phyloP scores from a whole-genome alignment of 441 rosid species.

The Pelargonium hybrid region DNA sequence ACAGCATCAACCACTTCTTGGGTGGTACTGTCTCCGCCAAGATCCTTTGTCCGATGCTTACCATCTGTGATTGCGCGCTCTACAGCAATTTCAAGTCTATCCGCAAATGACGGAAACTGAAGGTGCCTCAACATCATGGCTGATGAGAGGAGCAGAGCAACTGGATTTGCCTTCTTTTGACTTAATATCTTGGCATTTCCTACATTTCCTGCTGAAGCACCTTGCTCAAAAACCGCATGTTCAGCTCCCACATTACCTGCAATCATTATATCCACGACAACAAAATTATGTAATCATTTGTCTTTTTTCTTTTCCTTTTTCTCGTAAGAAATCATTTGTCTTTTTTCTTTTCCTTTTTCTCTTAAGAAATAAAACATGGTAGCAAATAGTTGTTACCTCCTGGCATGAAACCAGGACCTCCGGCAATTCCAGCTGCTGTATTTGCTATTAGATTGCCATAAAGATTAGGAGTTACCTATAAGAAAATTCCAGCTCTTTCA shows the following conservation, averaged over 20 bases:
- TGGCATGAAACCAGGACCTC: conserved; percentile 1
- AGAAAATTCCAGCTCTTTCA: neutral
- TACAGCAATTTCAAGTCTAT: neutral
- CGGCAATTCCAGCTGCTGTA: neutral
- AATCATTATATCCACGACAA: neutral
- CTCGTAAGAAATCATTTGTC: no score
- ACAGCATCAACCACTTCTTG: conserved; percentile 23
- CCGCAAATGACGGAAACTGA: neutral
- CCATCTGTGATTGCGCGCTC: conserved; percentile 9
- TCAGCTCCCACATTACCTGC: conserved; percentile 24
- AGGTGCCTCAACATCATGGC: neutral
- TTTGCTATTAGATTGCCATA: neutral
- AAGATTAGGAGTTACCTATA: neutral
- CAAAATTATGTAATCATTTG: neutral
- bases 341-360: no score
- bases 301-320: no score
- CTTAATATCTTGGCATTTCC: conserved; percentile 17
- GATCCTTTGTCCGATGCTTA: conserved; percentile 17
- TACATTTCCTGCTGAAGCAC: conserved; percentile 24
- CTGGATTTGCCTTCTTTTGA: conserved; percentile 13
- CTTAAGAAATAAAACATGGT: neutral
- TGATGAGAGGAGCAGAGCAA: neutral
- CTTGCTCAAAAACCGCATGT: conserved; percentile 23
- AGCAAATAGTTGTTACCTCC: neutral
- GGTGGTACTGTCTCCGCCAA: conserved; percentile 21